A percentile compares a stretch with the other conserved stretches of the same genome.
Evolutionary conservation across 108 stramenopile genomes (phyloP).

Genomic region (Aureococcus anophagefferens): DNA sequence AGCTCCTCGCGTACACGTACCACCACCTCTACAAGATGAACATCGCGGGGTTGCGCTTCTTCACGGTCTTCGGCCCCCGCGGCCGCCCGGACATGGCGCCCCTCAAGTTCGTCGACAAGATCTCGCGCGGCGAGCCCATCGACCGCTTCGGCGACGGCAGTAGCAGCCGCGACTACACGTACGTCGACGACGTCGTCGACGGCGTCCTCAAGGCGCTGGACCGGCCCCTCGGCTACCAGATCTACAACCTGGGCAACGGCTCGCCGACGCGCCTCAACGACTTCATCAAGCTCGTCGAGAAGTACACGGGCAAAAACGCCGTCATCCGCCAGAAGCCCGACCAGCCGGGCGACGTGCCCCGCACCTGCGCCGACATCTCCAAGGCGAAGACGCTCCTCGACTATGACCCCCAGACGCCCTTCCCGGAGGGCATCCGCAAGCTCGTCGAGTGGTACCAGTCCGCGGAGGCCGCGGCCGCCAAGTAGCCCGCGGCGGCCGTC

Average conservation of each 20-base stretch:
- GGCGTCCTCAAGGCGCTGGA: conserved; percentile 86
- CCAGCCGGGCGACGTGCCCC: conserved; percentile 96
- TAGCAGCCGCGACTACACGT: conserved; percentile 77
- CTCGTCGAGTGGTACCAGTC: conserved; percentile 87
- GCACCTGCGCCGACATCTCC: conserved; percentile 88
- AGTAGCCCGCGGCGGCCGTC: too few relatives aligned
- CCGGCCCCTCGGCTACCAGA: conserved; percentile 76
- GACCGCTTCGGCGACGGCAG: conserved; percentile 91
- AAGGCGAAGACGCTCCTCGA: conserved; percentile 80
- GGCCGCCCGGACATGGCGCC: conserved; percentile 96
- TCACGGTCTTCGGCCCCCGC: conserved; percentile 92
- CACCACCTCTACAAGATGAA: conserved; percentile 86
- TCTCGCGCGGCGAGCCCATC: conserved; percentile 75
- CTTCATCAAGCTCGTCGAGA: conserved; percentile 84
- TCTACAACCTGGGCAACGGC: conserved; percentile 95
- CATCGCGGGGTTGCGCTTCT: conserved; percentile 78
- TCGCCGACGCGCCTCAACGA: conserved; percentile 70
- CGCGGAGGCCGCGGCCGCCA: too few relatives aligned
- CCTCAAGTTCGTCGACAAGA: conserved; percentile 91
- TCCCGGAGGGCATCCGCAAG: conserved; percentile 84
- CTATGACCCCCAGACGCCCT: conserved; percentile 73
- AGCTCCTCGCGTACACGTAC: conserved; percentile 93
- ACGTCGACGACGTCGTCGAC: conserved; percentile 80
- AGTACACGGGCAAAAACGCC: conserved; percentile 71
- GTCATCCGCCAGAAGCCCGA: conserved; percentile 77